Conservation (phyloP, 257 asterid species). For the Osmanthus fragrans region DNA sequence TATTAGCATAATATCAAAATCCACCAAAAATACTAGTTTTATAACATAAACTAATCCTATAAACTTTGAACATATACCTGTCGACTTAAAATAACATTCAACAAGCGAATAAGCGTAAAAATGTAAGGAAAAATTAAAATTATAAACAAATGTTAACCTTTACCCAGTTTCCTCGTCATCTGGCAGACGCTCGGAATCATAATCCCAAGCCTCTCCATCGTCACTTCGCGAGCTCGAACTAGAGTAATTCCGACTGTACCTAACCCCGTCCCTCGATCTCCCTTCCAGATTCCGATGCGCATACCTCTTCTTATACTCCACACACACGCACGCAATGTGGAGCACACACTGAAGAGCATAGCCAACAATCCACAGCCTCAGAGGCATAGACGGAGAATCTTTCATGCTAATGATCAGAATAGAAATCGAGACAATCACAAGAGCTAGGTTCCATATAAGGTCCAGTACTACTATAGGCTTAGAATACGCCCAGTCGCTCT, state of each 20-base stretch:
- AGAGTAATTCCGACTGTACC: conserved; percentile 42
- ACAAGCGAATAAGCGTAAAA: neutral
- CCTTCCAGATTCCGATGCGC: conserved; percentile 32
- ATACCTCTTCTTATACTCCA: conserved; percentile 63
- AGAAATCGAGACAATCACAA: conserved; percentile 44
- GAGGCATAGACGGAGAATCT: conserved; percentile 40
- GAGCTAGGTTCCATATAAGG: conserved; percentile 78
- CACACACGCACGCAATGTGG: conserved; percentile 47
- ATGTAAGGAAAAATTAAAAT: neutral
- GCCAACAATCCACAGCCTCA: conserved; percentile 51
- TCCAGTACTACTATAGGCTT: conserved; percentile 79
- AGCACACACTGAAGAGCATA: conserved; percentile 47
- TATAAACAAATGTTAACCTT: neutral
- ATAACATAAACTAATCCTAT: neutral
- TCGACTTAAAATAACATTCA: neutral
- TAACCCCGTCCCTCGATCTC: conserved; percentile 10
- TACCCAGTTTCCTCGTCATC: conserved; percentile 68
- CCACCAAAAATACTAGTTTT: neutral
- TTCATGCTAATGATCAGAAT: conserved; percentile 40
- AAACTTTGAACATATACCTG: neutral
- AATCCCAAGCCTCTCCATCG: conserved; percentile 42
- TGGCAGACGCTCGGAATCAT: conserved; percentile 31
- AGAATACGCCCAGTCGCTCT: conserved; percentile 92
- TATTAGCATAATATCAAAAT: neutral
- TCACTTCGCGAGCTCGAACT: conserved; percentile 66